These are phyloP conservation scores for Akanthomyces uredinophilus DNA, from an alignment of 2,329 filamentous ascomycete species.

Conservation along the genomic window DNA sequence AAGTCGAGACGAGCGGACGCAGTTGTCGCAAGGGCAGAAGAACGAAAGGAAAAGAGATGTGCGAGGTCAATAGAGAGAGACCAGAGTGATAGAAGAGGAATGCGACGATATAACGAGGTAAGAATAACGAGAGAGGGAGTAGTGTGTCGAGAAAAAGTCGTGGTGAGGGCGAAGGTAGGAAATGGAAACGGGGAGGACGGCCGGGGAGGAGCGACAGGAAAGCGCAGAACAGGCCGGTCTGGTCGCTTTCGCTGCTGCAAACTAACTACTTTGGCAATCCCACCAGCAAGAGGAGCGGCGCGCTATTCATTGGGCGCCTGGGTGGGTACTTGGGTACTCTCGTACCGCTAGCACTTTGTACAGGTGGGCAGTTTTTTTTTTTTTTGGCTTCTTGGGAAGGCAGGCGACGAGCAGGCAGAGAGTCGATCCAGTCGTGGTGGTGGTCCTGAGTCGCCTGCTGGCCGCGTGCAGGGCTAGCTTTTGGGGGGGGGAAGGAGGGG, in stretches of 20 bases:
- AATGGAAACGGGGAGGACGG: conserved; percentile 16
- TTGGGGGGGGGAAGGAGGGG: not conserved
- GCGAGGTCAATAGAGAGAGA: not conserved
- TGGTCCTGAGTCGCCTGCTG: not conserved
- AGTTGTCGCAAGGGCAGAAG: conserved; percentile 1
- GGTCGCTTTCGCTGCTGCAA: not conserved
- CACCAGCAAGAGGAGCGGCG: conserved; percentile 9
- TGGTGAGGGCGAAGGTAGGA: conserved; percentile 13
- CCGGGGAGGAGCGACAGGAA: conserved; percentile 16
- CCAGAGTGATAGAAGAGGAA: not conserved
- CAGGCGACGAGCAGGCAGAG: not conserved
- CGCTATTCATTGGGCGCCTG: conserved; percentile 4
- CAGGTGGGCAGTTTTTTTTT: conserved; percentile 1
- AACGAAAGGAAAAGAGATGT: not conserved
- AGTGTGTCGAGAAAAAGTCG: conserved; percentile 12
- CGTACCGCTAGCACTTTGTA: not conserved
- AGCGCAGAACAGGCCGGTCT: conserved; percentile 6
- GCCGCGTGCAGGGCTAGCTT: not conserved
- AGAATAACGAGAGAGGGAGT: conserved; percentile 6
- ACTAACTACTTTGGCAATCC: conserved; percentile 11
- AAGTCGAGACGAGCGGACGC: not conserved
- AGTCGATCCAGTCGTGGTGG: not conserved
- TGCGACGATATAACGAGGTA: conserved; percentile 7
- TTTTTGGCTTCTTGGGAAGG: not conserved
- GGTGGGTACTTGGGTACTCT: conserved; percentile 11